phyloP scores from a whole-genome alignment of 345 rosid genomes.

The Dipteronia dyeriana region DNA sequence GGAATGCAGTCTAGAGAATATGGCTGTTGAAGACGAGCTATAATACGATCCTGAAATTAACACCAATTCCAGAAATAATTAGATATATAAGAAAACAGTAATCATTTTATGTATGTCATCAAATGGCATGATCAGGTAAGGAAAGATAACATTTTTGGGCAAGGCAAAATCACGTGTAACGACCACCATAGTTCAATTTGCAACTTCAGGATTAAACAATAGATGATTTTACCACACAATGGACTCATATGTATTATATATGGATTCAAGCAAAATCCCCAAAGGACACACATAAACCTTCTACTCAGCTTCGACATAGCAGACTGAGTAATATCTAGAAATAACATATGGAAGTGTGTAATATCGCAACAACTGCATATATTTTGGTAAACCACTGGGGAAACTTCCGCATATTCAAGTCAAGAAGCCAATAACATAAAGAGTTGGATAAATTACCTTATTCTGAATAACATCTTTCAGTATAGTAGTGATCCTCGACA shows the following conservation, averaged over 20 bases:
- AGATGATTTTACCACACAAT: background rate
- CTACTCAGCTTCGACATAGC: too few species aligned
- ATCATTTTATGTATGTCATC: slow-evolving; percentile 2
- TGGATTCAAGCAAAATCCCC: background rate
- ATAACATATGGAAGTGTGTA: background rate
- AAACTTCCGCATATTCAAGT: background rate
- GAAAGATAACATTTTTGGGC: background rate
- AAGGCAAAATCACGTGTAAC: background rate
- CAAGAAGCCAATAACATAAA: background rate
- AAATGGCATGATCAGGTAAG: background rate
- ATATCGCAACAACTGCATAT: background rate
- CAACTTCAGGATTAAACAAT: background rate
- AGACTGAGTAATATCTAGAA: background rate
- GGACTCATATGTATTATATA: background rate
- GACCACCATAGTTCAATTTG: background rate
- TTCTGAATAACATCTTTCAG: slow-evolving; percentile 96
- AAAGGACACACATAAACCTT: background rate
- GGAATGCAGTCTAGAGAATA: slow-evolving; percentile 99
- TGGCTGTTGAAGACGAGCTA: slow-evolving; percentile 98
- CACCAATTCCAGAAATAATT: slow-evolving; percentile 1
- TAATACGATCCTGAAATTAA: slow-evolving; percentile 81
- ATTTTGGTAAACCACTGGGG: too few species aligned
- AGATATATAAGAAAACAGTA: background rate
- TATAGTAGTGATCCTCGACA: slow-evolving; percentile 85
- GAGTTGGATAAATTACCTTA: slow-evolving; percentile 55